Evolutionary conservation across 495 filamentous ascomycete species (phyloP).

Genomic region (Aspergillus cavernicola): DNA sequence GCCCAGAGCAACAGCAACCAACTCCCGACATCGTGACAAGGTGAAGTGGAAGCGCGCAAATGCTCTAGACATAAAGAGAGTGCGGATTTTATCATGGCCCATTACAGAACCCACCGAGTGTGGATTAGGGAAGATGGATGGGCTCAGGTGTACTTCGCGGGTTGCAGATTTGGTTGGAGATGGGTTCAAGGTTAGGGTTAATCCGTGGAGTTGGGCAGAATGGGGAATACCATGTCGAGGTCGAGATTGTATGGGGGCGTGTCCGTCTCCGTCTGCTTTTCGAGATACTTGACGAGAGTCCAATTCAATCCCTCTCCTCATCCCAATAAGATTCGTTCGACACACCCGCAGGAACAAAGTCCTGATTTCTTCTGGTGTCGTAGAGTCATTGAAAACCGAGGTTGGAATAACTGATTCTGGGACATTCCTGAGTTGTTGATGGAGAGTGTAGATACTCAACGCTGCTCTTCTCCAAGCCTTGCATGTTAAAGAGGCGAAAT

Average conservation of each 20-base stretch:
- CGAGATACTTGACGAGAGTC: not conserved
- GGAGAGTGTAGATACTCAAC: not conserved
- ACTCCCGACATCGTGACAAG: not conserved
- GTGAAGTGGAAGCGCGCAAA: not conserved
- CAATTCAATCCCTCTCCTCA: not conserved
- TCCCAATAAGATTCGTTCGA: not conserved
- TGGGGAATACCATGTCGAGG: not conserved
- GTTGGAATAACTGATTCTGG: not conserved
- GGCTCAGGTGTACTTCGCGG: not conserved
- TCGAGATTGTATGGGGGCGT: not conserved
- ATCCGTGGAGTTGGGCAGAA: not conserved
- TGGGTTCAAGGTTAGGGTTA: not conserved
- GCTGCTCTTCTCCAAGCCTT: not conserved
- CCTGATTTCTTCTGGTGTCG: not conserved
- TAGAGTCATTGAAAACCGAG: no score
- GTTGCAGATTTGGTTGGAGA: not conserved
- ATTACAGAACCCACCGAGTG: not conserved
- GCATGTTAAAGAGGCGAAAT: not conserved
- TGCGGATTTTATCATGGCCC: not conserved
- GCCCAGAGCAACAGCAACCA: conserved; percentile 1
- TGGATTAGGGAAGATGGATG: not conserved
- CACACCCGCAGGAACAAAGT: not conserved
- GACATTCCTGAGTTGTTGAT: not conserved
- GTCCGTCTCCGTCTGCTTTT: not conserved
- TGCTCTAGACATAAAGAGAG: not conserved